Conservation (phyloP, 495 filamentous ascomycete genomes). For the Opeltia flavorubescens region DNA sequence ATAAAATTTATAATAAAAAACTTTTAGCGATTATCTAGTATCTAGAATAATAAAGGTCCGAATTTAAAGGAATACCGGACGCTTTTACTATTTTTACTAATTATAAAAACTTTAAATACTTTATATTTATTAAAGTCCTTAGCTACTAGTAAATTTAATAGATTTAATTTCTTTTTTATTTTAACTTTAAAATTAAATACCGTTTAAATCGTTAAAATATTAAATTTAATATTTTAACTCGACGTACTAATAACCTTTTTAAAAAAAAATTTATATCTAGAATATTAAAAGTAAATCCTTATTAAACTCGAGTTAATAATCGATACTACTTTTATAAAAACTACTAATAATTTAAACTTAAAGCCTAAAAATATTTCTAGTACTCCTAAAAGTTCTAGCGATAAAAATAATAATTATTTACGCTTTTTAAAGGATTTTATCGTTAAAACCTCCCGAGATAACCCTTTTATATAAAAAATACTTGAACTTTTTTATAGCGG, state of each 20-base stretch:
- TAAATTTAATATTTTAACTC: constrained; percentile 3
- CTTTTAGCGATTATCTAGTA: constrained; percentile 14
- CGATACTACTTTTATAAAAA: not conserved
- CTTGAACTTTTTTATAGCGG: too few species aligned
- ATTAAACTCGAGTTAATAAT: not conserved
- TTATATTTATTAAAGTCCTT: constrained; percentile 16
- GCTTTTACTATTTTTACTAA: constrained; percentile 8
- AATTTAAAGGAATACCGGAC: constrained; percentile 5
- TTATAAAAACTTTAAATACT: constrained; percentile 17
- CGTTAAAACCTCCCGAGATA: too few species aligned
- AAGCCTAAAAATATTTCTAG: too few species aligned
- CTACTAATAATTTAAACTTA: too few species aligned
- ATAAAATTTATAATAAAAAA: constrained; percentile 18
- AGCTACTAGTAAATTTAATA: constrained; percentile 14
- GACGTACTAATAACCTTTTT: not conserved
- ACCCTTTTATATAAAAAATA: too few species aligned
- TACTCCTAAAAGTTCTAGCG: too few species aligned
- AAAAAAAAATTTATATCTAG: not conserved
- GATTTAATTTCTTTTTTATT: constrained; percentile 15
- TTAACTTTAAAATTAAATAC: constrained; percentile 21
- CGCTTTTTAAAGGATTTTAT: too few species aligned
- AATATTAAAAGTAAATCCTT: not conserved
- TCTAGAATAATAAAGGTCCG: constrained; percentile 15
- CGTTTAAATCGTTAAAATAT: constrained; percentile 5
- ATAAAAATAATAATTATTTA: too few species aligned